Base-by-base conservation (phyloP, 2,329 filamentous ascomycete species). In the Cladosporium cucumerinum region DNA sequence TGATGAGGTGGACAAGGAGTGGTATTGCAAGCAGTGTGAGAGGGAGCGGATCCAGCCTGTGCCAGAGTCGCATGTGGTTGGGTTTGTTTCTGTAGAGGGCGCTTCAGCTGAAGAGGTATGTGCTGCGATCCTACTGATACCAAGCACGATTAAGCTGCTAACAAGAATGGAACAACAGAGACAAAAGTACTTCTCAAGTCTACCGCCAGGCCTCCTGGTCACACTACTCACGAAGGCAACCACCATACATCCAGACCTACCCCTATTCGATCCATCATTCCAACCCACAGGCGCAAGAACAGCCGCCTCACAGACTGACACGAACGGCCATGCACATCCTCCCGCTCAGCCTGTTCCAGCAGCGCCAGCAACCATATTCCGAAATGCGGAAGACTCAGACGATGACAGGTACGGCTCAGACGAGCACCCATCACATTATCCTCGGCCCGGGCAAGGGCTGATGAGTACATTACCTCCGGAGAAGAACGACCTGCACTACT, bases 21-120 rank as follows among this genome's bases (percentile, higher is more conserved):
- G 91, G 91, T 86, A 87, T 72, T 95, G 91, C 72, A 78, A 78
- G 7, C 80, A 84, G 30, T 94, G 91, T 74, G 75, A 81, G 75
- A 81, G 77, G 58, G 80, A 81, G 69, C 81, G 75, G 66, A 79
- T 81, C 46, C 63, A 78, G 21, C 78, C 75, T 8, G 76, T 77
- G n/a, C 68, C 73, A 14, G 71, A 78, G 77, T 71, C 79, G 76
- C 70, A 79, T 71, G 73, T 78, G 18, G 72, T 75, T 16, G 71
- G 74, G 21, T 77, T 82, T 26, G 72, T 78, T 16, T 71, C 77
- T 43, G 80, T 75, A 8, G 73, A 73, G n/a, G 70, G 72, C 11
- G 69, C 80, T n/a, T 76, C 77, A 6, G 71, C 76, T 61, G 79
- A 81, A 43, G 73, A 82, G 72, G 81, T 82, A 70, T 28, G 75